phyloP scores from a whole-genome alignment of 495 filamentous ascomycete genomes.

The Aspergillus mulundensis region DNA sequence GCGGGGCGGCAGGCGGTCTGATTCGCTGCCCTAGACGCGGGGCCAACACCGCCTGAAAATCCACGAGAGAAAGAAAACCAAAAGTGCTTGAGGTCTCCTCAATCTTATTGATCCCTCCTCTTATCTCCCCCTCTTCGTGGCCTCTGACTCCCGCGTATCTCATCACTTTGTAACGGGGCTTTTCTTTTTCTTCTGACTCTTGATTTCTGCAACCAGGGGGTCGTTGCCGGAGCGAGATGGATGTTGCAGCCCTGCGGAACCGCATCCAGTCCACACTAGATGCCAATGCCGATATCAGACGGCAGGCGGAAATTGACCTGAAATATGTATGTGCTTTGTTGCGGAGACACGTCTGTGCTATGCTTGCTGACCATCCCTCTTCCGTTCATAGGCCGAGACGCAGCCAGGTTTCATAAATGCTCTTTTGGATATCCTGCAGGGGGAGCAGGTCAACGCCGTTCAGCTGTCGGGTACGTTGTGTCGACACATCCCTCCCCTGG shows the following conservation, averaged over 20 bases:
- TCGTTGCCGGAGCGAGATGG: conserved; percentile 58
- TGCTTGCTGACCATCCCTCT: conserved; percentile 3
- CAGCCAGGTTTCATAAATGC: conserved; percentile 87
- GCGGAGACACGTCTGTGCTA: conserved; percentile 1
- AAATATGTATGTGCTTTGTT: conserved; percentile 70
- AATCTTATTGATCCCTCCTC: conserved; percentile 14
- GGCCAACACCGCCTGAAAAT: conserved; percentile 35
- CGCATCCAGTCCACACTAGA: conserved; percentile 86
- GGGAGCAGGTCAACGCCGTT: conserved; percentile 76
- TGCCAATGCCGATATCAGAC: conserved; percentile 76
- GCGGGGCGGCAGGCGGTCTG: conserved; percentile 34
- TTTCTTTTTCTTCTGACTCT: conserved; percentile 20
- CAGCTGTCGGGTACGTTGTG: conserved; percentile 73
- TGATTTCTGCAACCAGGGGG: conserved; percentile 34
- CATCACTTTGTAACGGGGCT: conserved; percentile 22
- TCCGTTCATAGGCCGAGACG: conserved; percentile 70
- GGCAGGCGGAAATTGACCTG: conserved; percentile 85
- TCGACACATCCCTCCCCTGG: conserved; percentile 13
- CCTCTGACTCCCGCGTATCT: conserved; percentile 13
- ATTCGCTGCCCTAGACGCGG: conserved; percentile 44
- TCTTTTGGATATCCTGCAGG: conserved; percentile 83
- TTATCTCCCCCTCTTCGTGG: conserved; percentile 14
- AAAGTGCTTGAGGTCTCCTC: conserved; percentile 4
- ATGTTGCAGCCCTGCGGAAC: conserved; percentile 78
- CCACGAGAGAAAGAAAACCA: conserved; percentile 31